A percentile compares a stretch with the other conserved stretches of the same genome.
phyloP scores from a whole-genome alignment of 148 eudicot genomes.

The Diospyros kaki region DNA sequence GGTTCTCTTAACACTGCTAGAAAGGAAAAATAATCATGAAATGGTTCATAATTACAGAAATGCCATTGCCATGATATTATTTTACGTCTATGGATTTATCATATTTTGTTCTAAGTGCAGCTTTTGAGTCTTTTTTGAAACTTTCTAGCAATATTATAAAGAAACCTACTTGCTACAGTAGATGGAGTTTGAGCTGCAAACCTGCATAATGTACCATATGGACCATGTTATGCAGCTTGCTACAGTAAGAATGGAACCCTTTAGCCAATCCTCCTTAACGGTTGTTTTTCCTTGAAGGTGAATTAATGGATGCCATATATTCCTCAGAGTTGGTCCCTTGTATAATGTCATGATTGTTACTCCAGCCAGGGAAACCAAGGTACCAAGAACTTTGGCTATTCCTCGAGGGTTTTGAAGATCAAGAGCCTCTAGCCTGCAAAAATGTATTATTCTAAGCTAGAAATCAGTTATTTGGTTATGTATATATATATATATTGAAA shows the following conservation, averaged over 20 bases:
- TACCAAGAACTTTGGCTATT: constrained; percentile 56
- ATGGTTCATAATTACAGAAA: too few species aligned
- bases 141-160: not conserved
- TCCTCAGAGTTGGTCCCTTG: constrained; percentile 46
- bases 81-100: too few species aligned
- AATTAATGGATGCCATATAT: constrained; percentile 41
- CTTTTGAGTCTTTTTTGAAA: too few species aligned
- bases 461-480: not conserved
- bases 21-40: too few species aligned
- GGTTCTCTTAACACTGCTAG: too few species aligned
- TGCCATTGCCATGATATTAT: too few species aligned
- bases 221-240: constrained; percentile 74
- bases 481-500: not conserved
- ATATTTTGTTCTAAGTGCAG: too few species aligned
- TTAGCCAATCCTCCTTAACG: constrained; percentile 47
- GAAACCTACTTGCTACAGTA: too few species aligned
- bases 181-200: constrained; percentile 5
- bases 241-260: constrained; percentile 52
- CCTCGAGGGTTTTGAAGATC: constrained; percentile 54
- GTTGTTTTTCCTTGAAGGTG: constrained; percentile 32
- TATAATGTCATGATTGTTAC: constrained; percentile 66
- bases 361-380: constrained; percentile 57
- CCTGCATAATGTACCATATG: constrained; percentile 84
- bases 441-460: not conserved
- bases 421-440: constrained; percentile 53